Conservation (phyloP, 306 rosid species). For the Malus asiatica region DNA sequence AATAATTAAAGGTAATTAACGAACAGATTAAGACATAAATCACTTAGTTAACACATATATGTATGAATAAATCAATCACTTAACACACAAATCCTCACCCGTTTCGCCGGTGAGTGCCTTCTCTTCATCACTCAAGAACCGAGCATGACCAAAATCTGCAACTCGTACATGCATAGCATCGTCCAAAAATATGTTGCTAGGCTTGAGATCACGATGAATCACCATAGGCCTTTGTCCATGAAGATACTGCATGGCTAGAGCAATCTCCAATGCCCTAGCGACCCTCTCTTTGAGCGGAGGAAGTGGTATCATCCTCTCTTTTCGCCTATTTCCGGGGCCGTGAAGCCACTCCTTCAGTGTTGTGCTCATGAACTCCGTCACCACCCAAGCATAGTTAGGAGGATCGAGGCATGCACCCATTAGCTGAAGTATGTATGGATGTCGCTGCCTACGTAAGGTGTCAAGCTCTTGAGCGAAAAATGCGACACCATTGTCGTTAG, state of each 20-base stretch:
- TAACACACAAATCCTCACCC: conserved; percentile 15
- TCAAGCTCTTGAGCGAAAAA: conserved; percentile 67
- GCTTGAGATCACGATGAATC: conserved; percentile 67
- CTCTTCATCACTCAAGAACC: conserved; percentile 49
- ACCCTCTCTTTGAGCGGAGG: conserved; percentile 49
- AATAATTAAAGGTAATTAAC: neutral
- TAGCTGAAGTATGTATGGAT: conserved; percentile 52
- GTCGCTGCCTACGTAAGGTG: conserved; percentile 58
- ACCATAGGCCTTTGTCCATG: conserved; percentile 74
- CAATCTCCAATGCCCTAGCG: conserved; percentile 45
- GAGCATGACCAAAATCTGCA: conserved; percentile 76
- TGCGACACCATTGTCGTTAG: conserved; percentile 37
- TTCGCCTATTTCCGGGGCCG: conserved; percentile 48
- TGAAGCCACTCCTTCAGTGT: conserved; percentile 74
- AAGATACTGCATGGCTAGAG: conserved; percentile 73
- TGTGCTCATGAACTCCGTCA: conserved; percentile 39
- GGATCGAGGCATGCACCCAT: conserved; percentile 83
- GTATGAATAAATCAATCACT: neutral
- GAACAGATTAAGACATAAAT: neutral
- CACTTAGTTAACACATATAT: neutral
- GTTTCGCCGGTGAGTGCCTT: conserved; percentile 59
- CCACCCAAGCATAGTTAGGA: conserved; percentile 65
- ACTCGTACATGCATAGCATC: conserved; percentile 52
- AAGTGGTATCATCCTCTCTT: conserved; percentile 32
- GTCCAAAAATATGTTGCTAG: conserved; percentile 61